Conservation (phyloP, 208 protist genomes). For the Trypanosoma mega region DNA sequence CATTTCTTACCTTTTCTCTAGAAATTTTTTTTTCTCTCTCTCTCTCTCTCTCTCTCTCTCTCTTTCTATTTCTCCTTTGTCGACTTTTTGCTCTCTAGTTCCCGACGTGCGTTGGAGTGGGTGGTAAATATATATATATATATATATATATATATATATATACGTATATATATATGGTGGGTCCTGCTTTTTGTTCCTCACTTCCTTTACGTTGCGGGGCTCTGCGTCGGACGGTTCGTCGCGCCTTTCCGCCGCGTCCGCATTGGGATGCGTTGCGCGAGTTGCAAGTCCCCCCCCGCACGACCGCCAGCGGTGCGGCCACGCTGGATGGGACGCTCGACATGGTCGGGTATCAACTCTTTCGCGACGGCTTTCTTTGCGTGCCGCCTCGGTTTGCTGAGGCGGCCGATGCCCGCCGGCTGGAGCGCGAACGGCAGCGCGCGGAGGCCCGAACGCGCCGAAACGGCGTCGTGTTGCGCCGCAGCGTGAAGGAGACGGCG, state of each 20-base stretch:
- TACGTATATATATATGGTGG: neutral
- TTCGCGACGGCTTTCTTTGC: conserved; percentile 76
- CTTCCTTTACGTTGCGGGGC: no score
- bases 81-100: no score
- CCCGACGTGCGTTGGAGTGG: no score
- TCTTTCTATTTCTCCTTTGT: conserved; percentile 23
- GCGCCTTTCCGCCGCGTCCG: conserved; percentile 32
- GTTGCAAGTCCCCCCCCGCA: conserved; percentile 51
- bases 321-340: conserved; percentile 87
- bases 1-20: conserved; percentile 4
- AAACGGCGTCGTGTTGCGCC: conserved; percentile 67
- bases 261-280: conserved; percentile 77
- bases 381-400: conserved; percentile 29
- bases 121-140: conserved; percentile 1
- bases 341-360: conserved; percentile 83
- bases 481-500: conserved; percentile 85
- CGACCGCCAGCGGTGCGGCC: conserved; percentile 58
- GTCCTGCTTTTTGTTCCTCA: neutral
- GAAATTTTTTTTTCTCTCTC: conserved; percentile 2
- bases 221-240: conserved; percentile 1
- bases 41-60: conserved; percentile 18
- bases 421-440: conserved; percentile 49
- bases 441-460: conserved; percentile 57
- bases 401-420: conserved; percentile 32
- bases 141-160: no score